Conservation (phyloP, 2,329 filamentous ascomycete species). For the Chaetomium olivaceum region DNA sequence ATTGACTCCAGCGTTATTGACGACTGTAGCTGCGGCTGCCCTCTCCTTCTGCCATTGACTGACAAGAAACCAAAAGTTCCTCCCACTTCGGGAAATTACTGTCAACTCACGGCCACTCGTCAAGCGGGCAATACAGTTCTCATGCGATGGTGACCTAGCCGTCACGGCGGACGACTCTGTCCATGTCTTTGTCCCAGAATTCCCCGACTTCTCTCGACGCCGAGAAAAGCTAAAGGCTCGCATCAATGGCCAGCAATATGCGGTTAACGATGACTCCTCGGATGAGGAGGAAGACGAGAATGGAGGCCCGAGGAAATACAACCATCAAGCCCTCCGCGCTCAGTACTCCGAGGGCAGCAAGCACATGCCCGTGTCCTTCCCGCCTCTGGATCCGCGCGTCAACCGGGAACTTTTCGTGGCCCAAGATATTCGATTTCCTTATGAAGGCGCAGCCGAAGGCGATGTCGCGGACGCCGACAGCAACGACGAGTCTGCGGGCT, state of each 20-base stretch:
- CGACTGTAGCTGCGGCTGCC: not conserved
- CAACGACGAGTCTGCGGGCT: conserved; percentile 30
- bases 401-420: conserved; percentile 49
- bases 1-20: not conserved
- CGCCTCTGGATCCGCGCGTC: conserved; percentile 44
- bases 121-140: conserved; percentile 51
- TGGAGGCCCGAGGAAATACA: conserved; percentile 20
- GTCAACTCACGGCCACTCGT: conserved; percentile 36
- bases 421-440: conserved; percentile 40
- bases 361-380: conserved; percentile 41
- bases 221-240: conserved; percentile 15
- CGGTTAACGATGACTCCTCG: conserved; percentile 27
- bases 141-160: conserved; percentile 58
- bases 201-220: conserved; percentile 31
- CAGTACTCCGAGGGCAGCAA: conserved; percentile 40
- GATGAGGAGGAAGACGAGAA: conserved; percentile 34
- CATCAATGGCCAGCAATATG: not conserved
- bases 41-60: not conserved
- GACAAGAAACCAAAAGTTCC: conserved; percentile 38
- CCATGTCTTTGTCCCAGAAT: conserved; percentile 35
- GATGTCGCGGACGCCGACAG: conserved; percentile 28
- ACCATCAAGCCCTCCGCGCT: conserved; percentile 33
- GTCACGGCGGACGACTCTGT: conserved; percentile 56
- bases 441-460: conserved; percentile 25
- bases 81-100: conserved; percentile 46